A percentile compares a stretch with the other conserved stretches of the same genome.
Conservation (phyloP, 257 asterid species). For the Penstemon barbatus region DNA sequence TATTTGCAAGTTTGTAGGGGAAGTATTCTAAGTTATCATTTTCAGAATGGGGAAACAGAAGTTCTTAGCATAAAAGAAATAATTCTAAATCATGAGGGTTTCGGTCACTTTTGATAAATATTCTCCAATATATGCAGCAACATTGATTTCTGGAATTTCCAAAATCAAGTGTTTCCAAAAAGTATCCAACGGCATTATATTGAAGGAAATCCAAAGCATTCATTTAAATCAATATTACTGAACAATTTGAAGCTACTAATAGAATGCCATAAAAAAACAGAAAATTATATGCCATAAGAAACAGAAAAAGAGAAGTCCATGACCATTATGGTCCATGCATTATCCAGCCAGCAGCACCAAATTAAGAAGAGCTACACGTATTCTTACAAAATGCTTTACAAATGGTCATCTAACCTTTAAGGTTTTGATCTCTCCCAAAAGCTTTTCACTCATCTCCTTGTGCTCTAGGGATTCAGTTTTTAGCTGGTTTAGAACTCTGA, state of each 20-base stretch:
- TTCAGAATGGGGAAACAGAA: no score
- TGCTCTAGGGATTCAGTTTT: constrained; percentile 70
- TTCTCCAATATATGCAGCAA: background rate
- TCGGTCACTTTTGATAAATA: background rate
- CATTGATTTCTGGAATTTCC: background rate
- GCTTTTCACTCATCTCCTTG: constrained; percentile 65
- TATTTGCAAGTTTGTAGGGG: no score
- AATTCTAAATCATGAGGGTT: background rate
- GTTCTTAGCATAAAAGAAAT: no score
- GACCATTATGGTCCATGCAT: background rate
- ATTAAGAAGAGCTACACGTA: background rate
- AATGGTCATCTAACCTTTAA: constrained; percentile 59
- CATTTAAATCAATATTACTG: background rate
- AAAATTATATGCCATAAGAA: background rate
- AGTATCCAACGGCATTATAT: background rate
- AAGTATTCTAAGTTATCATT: no score
- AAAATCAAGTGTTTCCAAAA: background rate
- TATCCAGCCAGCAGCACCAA: background rate
- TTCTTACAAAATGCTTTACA: background rate
- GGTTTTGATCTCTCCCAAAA: constrained; percentile 71
- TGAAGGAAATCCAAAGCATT: background rate
- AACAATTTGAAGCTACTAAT: no score
- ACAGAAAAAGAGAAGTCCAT: background rate
- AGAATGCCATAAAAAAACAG: background rate
- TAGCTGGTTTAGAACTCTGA: constrained; percentile 63